These are phyloP conservation scores for Passiflora organensis DNA, from an alignment of 345 rosid species.

Conservation along the genomic window DNA sequence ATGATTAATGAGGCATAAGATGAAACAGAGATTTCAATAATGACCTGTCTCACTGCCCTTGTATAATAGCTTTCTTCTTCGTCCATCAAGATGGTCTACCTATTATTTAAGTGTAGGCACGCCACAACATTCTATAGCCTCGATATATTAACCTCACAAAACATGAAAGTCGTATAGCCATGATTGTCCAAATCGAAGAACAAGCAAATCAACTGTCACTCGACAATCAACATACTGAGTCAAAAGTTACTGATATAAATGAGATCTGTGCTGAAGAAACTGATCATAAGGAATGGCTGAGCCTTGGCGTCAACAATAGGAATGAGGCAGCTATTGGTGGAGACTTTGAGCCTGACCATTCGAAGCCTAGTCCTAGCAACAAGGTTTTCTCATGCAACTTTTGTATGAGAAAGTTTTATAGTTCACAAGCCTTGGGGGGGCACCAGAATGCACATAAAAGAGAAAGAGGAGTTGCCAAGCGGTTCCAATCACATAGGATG, in stretches of 20 bases:
- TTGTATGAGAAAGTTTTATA: constrained; percentile 24
- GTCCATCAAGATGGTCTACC: too few relatives aligned
- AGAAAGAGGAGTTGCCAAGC: constrained; percentile 22
- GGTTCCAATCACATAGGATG: constrained; percentile 30
- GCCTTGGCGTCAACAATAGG: constrained; percentile 24
- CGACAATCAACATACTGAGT: constrained; percentile 14
- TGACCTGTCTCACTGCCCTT: too few relatives aligned
- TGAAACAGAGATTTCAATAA: background rate
- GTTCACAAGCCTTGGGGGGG: constrained; percentile 25
- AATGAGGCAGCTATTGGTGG: constrained; percentile 2
- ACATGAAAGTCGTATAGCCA: constrained; percentile 4
- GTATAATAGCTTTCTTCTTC: too few relatives aligned
- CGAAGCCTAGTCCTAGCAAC: background rate
- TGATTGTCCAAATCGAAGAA: constrained; percentile 22
- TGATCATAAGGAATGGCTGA: constrained; percentile 31
- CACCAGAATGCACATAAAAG: constrained; percentile 28
- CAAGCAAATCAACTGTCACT: constrained; percentile 12
- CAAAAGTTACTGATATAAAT: background rate
- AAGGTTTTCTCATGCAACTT: constrained; percentile 23
- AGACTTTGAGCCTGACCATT: constrained; percentile 15
- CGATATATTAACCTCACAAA: background rate
- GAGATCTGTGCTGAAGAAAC: too few relatives aligned
- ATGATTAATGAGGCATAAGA: constrained; percentile 10
- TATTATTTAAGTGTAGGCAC: constrained; percentile 14
- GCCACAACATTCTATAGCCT: constrained; percentile 9